Base-by-base conservation (phyloP, 2,329 filamentous ascomycete genomes). In the Aschersonia sp. region DNA sequence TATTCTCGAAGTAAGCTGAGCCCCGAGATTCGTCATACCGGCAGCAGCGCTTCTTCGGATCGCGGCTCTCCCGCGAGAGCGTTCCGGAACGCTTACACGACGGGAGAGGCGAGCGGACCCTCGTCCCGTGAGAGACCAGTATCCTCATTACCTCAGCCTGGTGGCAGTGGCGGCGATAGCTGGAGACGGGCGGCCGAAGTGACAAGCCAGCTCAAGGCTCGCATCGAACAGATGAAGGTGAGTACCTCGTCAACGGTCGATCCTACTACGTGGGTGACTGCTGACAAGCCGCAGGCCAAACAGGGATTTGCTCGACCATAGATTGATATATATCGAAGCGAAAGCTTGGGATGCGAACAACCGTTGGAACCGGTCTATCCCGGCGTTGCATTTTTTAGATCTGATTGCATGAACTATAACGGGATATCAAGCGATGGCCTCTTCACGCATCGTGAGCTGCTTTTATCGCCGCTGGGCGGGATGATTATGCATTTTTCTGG, bases 201-300 rank as follows among this genome's bases (percentile, higher is more conserved):
- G 49, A 98, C 92, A 47, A 95, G 89, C 65, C 92, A 95, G 63
- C 66, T 98, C 59, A 98, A 97, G 71, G 88, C 90, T 46, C 80
- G 92, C 62, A 98, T 98, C 64, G 92, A 97, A 71, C 85, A 92
- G 72, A 98, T 98, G 92, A 98, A 97, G 76, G 79, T 77, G 58
- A 54, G 67, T 58, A 12, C n/a, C 10, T 22, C 35, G 35, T 12
- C 12, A 4, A 22, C 22, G 4, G 2, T 22, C 22, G 22, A 22
- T 22, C 22, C 3, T 22, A 22, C 22, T 22, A 22, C 22, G 22
- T 22, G 22, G 22, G 22, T 22, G 22, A 22, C 22, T 14, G 45
- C 47, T 51, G 35, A 51, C 47, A 7, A 7, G 14, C 9, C 10
- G 22, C 14, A 59, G 57, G 57, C 57, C 30, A 60, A 55, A 49